Conservation (phyloP, 2,329 filamentous ascomycete genomes). For the Aspergillus brasiliensis region DNA sequence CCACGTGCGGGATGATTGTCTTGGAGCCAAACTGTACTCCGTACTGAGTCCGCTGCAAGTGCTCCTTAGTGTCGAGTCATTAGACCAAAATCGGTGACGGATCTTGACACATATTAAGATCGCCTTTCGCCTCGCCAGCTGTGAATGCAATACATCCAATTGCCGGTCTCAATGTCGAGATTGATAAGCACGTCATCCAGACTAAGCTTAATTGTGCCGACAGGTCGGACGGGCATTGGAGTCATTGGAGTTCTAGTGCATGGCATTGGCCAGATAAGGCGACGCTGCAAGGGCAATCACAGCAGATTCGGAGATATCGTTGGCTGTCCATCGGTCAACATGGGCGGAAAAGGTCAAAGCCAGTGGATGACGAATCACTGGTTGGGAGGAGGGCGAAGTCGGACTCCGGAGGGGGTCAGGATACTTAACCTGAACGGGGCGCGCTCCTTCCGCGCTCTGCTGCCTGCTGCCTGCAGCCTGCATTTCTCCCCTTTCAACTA, state of each 20-base stretch:
- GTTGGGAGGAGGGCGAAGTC: neutral
- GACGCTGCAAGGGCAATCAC: neutral
- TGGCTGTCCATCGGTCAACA: neutral
- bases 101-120: neutral
- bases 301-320: neutral
- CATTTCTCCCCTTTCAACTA: neutral
- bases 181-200: neutral
- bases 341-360: neutral
- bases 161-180: neutral
- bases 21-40: neutral
- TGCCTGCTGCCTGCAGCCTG: neutral
- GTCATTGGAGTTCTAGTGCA: neutral
- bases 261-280: neutral
- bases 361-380: neutral
- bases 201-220: neutral
- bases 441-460: neutral
- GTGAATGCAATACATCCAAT: neutral
- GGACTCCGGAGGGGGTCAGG: neutral
- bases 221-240: neutral
- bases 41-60: neutral
- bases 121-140: neutral
- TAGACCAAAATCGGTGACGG: neutral
- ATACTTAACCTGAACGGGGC: slow-evolving; percentile 1
- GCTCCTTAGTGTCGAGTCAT: neutral
- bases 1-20: neutral